phyloP scores from a whole-genome alignment of 1,284 basidiomycete species.

The Heterobasidion occidentale region DNA sequence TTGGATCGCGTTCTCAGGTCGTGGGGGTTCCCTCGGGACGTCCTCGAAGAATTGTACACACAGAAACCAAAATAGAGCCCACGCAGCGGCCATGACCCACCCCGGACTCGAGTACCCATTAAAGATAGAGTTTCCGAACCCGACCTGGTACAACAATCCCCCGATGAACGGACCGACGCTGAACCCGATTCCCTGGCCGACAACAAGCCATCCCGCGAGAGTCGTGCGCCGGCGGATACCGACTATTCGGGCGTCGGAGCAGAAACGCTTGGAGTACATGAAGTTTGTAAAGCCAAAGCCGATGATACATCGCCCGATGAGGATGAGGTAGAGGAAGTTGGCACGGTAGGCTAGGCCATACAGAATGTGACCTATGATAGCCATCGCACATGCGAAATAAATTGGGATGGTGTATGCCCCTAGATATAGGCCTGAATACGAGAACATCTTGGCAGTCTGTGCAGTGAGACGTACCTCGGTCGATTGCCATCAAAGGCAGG shows the following conservation, averaged over 20 bases:
- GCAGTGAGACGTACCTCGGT: conserved; percentile 34
- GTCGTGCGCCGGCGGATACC: conserved; percentile 57
- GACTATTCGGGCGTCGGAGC: conserved; percentile 60
- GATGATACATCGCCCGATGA: conserved; percentile 36
- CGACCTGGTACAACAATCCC: conserved; percentile 51
- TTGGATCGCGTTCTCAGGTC: neutral
- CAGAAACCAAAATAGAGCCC: conserved; percentile 43
- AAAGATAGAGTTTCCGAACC: conserved; percentile 40
- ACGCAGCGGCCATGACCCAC: conserved; percentile 55
- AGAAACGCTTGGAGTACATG: conserved; percentile 45
- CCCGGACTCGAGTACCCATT: conserved; percentile 62
- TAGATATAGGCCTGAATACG: conserved; percentile 14
- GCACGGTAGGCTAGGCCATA: conserved; percentile 39
- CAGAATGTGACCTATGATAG: conserved; percentile 32
- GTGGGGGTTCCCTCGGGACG: conserved; percentile 19
- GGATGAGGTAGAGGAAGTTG: conserved; percentile 39
- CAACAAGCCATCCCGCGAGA: conserved; percentile 53
- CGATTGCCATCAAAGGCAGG: conserved; percentile 47
- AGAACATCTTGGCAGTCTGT: neutral
- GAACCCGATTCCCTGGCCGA: conserved; percentile 59
- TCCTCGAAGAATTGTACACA: conserved; percentile 44
- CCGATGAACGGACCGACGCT: conserved; percentile 60
- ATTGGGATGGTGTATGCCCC: conserved; percentile 43
- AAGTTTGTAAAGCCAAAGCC: conserved; percentile 41
- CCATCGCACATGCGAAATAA: conserved; percentile 33